Base-by-base conservation (phyloP, 2,329 filamentous ascomycete species). In the Xylariales sp. region DNA sequence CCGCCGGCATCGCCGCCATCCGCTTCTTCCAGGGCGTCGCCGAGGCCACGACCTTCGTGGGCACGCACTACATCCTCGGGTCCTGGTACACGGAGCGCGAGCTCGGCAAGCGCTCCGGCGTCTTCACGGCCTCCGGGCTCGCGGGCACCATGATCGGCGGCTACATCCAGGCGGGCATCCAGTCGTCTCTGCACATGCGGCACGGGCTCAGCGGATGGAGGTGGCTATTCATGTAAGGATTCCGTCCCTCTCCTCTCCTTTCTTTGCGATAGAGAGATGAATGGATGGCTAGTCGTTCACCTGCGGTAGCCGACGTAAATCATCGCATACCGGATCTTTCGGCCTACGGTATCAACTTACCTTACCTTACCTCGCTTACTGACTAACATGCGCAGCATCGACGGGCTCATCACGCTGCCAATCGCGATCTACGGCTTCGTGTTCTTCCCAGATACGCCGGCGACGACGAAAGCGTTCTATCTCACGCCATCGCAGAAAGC, bases 111-210 rank as follows among this genome's bases (percentile, higher is more conserved):
- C 82, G 88, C 3, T 86, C 82, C 34, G 87, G 86, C 7, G 84
- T 91, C 60, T 90, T 90, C 75, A 89, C 86, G 1, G 83, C 86
- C 0, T 87, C 85, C 1, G 87, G 87, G 0, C 79, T 89, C 1
- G 87, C 86, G 0, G 88, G 87, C 0, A 88, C 85, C 0, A 86
- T 90, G 83, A 87, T 90, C 59, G 84, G 85, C 12, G 88, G 88
- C 0, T 88, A 89, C 75, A 85, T 91, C 63, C 87, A 90, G 74
- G 86, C 84, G 0, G 86, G 85, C 39, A 83, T 84, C 55, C 76
- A 83, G 72, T 75, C 79, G 30, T 80, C 81, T 12, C 73, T 82
- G 62, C 73, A 88, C 64, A 84, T 85, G 1, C 75, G 81, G 4
- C 75, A 78, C 55, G 85, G 86, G 0, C 78, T 89, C 1, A 78